Evolutionary conservation across 2,329 filamentous ascomycete species (phyloP).

Genomic region (Pyrenophora seminiperda): DNA sequence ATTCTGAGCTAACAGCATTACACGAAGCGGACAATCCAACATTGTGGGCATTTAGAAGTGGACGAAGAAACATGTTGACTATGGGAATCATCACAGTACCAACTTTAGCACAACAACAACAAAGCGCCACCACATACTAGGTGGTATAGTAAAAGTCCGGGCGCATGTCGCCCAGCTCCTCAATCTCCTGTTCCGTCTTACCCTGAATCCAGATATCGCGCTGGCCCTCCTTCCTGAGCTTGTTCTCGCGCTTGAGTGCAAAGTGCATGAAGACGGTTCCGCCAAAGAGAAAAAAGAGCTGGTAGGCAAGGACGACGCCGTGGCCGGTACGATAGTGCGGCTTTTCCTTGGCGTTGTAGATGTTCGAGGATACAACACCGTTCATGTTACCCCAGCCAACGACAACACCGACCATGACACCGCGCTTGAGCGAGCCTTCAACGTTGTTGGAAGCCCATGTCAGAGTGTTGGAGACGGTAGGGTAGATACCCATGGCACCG

Average conservation of each 20-base stretch:
- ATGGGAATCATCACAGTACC: not conserved
- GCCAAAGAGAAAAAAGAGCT: conserved; percentile 71
- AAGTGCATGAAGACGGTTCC: conserved; percentile 70
- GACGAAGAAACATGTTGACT: not conserved
- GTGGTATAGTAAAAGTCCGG: conserved; percentile 73
- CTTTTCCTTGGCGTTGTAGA: conserved; percentile 66
- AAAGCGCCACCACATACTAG: conserved; percentile 36
- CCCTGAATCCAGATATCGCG: conserved; percentile 71
- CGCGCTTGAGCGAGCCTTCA: conserved; percentile 92
- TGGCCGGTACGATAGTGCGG: conserved; percentile 77
- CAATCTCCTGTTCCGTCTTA: conserved; percentile 66
- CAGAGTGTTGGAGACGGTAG: conserved; percentile 83
- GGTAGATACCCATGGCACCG: conserved; percentile 86
- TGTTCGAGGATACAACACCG: conserved; percentile 82
- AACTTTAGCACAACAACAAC: not conserved
- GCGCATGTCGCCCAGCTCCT: conserved; percentile 69
- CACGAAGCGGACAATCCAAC: not conserved
- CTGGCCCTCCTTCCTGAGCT: conserved; percentile 65
- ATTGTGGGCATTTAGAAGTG: not conserved
- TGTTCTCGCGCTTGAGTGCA: conserved; percentile 71
- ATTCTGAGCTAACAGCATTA: too few relatives aligned
- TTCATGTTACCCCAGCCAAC: conserved; percentile 93
- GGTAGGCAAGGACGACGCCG: conserved; percentile 73
- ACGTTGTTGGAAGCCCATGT: conserved; percentile 88
- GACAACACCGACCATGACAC: conserved; percentile 83